Evolutionary conservation across 768 basidiomycete genomes (phyloP).

Genomic region (Mycena belliarum): DNA sequence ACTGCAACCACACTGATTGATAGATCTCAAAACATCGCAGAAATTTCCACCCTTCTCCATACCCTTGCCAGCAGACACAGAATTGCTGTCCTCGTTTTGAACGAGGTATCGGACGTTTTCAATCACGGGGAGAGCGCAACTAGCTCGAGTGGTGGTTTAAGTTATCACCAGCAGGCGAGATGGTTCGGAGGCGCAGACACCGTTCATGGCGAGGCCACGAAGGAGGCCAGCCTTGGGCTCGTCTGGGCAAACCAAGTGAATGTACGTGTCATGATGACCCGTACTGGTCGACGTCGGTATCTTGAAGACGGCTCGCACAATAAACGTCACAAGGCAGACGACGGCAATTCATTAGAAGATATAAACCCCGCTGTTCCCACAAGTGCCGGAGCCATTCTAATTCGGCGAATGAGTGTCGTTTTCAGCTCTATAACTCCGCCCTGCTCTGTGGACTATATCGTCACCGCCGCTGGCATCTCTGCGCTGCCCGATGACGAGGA

Average conservation of each 20-base stretch:
- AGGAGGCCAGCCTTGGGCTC: conserved; percentile 85
- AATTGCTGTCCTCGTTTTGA: conserved; percentile 81
- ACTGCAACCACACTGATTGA: conserved; percentile 65
- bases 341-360: background rate
- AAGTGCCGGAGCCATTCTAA: conserved; percentile 48
- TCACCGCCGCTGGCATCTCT: conserved; percentile 61
- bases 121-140: conserved; percentile 33
- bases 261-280: conserved; percentile 75
- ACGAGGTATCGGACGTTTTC: conserved; percentile 87
- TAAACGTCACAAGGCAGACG: conserved; percentile 31
- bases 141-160: conserved; percentile 36
- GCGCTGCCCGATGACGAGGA: conserved; percentile 26
- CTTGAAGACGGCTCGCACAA: conserved; percentile 37
- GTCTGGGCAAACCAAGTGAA: conserved; percentile 96
- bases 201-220: conserved; percentile 56
- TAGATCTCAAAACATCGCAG: conserved; percentile 68
- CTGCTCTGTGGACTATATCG: conserved; percentile 72
- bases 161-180: conserved; percentile 72
- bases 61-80: conserved; percentile 60
- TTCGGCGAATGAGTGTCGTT: conserved; percentile 75
- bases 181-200: conserved; percentile 74
- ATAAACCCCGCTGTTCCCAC: conserved; percentile 11
- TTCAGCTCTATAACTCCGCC: conserved; percentile 68
- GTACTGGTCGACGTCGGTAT: conserved; percentile 69
- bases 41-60: conserved; percentile 73